Percentiles rank a stretch among this genome's conserved stretches.
These are phyloP conservation scores for Termitomyces heimii DNA, from an alignment of 768 basidiomycete genomes.

Conservation along the genomic window DNA sequence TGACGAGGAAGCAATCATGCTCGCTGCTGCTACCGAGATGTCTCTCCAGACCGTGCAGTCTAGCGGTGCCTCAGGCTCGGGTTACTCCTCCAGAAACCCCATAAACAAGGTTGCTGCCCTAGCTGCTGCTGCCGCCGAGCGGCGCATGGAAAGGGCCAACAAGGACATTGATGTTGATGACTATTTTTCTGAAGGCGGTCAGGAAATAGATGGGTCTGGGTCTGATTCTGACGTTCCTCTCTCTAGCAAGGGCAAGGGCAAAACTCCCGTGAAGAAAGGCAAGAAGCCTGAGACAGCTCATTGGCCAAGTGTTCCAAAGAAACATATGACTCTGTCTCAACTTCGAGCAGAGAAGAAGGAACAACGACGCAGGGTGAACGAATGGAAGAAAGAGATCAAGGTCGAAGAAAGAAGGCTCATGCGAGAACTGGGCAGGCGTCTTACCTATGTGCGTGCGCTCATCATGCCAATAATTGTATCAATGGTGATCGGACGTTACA, in stretches of 20 bases:
- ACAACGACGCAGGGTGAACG: slow-evolving; percentile 17
- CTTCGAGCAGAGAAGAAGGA: slow-evolving; percentile 22
- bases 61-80: slow-evolving; percentile 30
- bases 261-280: slow-evolving; percentile 23
- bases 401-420: slow-evolving; percentile 45
- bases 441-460: slow-evolving; percentile 57
- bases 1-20: slow-evolving; percentile 45
- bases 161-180: slow-evolving; percentile 27
- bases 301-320: slow-evolving; percentile 8
- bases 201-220: slow-evolving; percentile 17
- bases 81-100: slow-evolving; percentile 25
- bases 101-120: slow-evolving; percentile 33
- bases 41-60: slow-evolving; percentile 37
- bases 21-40: slow-evolving; percentile 48
- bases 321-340: slow-evolving; percentile 28
- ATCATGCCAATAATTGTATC: neutral
- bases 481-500: slow-evolving; percentile 20
- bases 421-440: slow-evolving; percentile 59
- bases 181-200: slow-evolving; percentile 17
- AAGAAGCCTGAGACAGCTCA: slow-evolving; percentile 12
- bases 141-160: slow-evolving; percentile 32
- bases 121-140: slow-evolving; percentile 51
- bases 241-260: slow-evolving; percentile 28
- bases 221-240: slow-evolving; percentile 21
- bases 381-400: slow-evolving; percentile 25